Evolutionary conservation across 257 asterid genomes (phyloP).

Genomic region (Petunia axillaris): DNA sequence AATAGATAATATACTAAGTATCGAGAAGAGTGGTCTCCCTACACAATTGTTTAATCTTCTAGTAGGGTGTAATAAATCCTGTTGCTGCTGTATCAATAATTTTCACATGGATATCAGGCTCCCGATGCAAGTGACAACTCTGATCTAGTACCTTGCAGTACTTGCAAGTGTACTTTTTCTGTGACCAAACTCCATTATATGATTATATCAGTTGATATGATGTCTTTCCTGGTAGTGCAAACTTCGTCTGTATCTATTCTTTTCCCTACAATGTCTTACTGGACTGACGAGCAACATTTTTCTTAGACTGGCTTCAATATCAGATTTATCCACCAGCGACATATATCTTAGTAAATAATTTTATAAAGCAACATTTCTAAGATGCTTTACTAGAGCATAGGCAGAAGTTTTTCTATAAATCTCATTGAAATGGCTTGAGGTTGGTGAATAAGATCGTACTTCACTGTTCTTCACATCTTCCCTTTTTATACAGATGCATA

Average conservation of each 20-base stretch:
- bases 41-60: background rate
- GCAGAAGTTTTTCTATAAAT: background rate
- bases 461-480: background rate
- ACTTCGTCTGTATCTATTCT: slow-evolving; percentile 1
- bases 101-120: slow-evolving; percentile 12
- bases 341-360: background rate
- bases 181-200: slow-evolving; percentile 1
- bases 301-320: background rate
- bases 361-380: background rate
- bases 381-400: background rate
- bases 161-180: background rate
- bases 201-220: background rate
- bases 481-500: background rate
- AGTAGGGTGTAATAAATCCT: background rate
- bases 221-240: background rate
- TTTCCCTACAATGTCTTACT: background rate
- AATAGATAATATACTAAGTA: background rate
- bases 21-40: background rate
- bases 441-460: background rate
- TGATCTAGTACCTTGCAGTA: background rate
- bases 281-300: no score
- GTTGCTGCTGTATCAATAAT: background rate
- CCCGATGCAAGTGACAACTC: background rate
- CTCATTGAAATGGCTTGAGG: slow-evolving; percentile 9
- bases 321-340: slow-evolving; percentile 1